Percentiles rank a stretch among this genome's conserved stretches.
Conservation (phyloP, 768 basidiomycete genomes). For the Lactarius hatsudake region DNA sequence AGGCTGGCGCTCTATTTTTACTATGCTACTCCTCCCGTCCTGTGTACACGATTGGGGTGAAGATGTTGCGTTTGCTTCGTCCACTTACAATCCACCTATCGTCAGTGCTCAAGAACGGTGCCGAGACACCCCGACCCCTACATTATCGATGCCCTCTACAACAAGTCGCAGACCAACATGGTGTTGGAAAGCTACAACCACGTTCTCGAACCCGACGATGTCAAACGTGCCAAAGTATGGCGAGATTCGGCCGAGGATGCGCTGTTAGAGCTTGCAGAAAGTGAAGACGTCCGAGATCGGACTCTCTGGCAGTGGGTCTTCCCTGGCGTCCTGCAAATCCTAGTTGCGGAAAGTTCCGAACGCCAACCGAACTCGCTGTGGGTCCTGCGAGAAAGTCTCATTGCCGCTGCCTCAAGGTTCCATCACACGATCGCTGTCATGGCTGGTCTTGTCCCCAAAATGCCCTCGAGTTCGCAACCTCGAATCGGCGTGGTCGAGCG, state of each 20-base stretch:
- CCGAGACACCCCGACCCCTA: slow-evolving; percentile 35
- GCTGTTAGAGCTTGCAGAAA: slow-evolving; percentile 69
- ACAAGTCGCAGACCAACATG: slow-evolving; percentile 42
- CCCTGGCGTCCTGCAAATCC: slow-evolving; percentile 55
- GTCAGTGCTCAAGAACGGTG: slow-evolving; percentile 29
- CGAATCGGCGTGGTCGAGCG: slow-evolving; percentile 45
- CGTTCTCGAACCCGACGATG: slow-evolving; percentile 57
- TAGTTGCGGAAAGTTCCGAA: slow-evolving; percentile 42
- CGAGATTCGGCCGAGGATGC: slow-evolving; percentile 53
- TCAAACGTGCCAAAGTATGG: slow-evolving; percentile 66
- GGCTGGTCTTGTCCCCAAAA: slow-evolving; percentile 63
- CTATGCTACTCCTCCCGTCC: slow-evolving; percentile 53
- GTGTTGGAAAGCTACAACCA: slow-evolving; percentile 66
- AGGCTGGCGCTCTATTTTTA: slow-evolving; percentile 72
- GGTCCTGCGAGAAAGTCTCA: slow-evolving; percentile 60
- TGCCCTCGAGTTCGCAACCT: slow-evolving; percentile 46
- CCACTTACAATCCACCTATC: slow-evolving; percentile 46
- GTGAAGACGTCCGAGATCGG: slow-evolving; percentile 61
- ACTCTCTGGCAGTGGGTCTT: slow-evolving; percentile 74
- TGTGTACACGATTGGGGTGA: slow-evolving; percentile 60
- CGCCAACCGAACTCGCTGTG: slow-evolving; percentile 44
- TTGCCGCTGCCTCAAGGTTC: slow-evolving; percentile 66
- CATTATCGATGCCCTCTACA: slow-evolving; percentile 55
- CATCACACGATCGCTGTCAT: slow-evolving; percentile 70
- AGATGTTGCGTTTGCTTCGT: slow-evolving; percentile 58